phyloP scores from a whole-genome alignment of 192 early-diverging fungal genomes.

The Podila epigama region DNA sequence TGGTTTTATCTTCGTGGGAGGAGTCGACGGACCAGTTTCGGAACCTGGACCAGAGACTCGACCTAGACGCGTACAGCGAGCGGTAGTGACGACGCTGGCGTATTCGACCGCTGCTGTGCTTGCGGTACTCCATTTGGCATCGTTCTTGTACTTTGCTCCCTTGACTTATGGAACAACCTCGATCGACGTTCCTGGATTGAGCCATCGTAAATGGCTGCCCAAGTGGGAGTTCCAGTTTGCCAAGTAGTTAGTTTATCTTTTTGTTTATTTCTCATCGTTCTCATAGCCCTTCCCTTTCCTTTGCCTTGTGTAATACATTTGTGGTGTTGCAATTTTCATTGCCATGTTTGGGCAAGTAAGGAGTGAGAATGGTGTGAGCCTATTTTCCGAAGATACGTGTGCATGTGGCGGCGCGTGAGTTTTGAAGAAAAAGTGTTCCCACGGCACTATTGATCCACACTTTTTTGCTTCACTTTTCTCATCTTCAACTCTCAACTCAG shows the following conservation, averaged over 20 bases:
- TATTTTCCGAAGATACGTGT: too few species aligned
- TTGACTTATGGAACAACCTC: conserved; percentile 85
- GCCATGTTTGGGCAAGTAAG: too few species aligned
- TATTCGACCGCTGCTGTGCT: conserved; percentile 54
- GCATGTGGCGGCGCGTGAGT: too few species aligned
- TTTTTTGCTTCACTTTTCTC: too few species aligned
- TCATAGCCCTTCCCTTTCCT: background rate
- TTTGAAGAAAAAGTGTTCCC: too few species aligned
- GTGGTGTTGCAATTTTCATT: too few species aligned
- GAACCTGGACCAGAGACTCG: conserved; percentile 39
- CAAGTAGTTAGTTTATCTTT: too few species aligned
- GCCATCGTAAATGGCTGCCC: conserved; percentile 70
- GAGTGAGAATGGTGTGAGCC: too few species aligned
- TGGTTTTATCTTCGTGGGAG: conserved; percentile 78
- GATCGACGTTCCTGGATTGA: conserved; percentile 62
- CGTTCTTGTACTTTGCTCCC: conserved; percentile 86
- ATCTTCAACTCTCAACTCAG: too few species aligned
- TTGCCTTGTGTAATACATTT: background rate
- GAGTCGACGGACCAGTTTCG: conserved; percentile 57
- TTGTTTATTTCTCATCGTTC: conserved; percentile 1
- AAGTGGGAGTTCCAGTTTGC: conserved; percentile 90
- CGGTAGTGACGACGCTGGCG: conserved; percentile 33
- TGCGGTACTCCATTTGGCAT: conserved; percentile 55
- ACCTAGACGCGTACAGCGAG: conserved; percentile 51
- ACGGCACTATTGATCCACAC: too few species aligned